Evolutionary conservation across 768 basidiomycete species (phyloP), one percentile per base, ranked within the genome.

Genomic region (Agaricus subrufescens): DNA sequence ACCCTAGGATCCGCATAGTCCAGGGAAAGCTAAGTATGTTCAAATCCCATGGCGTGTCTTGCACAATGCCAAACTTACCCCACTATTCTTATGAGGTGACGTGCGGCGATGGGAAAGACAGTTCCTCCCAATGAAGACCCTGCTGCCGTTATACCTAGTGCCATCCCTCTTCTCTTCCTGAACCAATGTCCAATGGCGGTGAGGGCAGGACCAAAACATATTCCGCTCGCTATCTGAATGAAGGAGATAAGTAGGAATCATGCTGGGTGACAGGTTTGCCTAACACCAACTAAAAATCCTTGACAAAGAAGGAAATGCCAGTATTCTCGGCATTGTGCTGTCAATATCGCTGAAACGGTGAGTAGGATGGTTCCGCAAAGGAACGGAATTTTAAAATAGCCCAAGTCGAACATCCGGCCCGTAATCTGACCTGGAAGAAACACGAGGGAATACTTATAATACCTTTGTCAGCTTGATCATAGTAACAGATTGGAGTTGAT

Each of bases 301-400:
- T 88, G 86, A 46, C 74, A 83, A 0, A 88, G 72, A 45, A 87
- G 65, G 61, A 87, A 82, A 3, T 88, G 84, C 85, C 85, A 86
- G 61, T 81, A 87, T 59, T 70, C 55, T 19, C 63, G 79, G 60
- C 86, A 87, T 65, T 87, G 74, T 1, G 82, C 83, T 1, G 75
- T 67, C 14, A 86, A 69, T 60, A 86, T 79, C 0, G 77, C 77
- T 37, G 75, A 73, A 0, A 70, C 50, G 9, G 88, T 68, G 4
- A 83, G 63, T 15, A 80, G 54, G 12, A 54, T 23, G 3, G 76
- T 78, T 1, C 78, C 74, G 2, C 72, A 12, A 10, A 75, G 60
- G 42, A 80, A 73, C 0, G 82, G 79, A 0, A 76, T 52, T 57
- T 71, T 77, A 66, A 85, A 76, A 61, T 78, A 74, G 31, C 86